Conservation (phyloP, 2,329 filamentous ascomycete species). For the Sordariomycetes sp. region DNA sequence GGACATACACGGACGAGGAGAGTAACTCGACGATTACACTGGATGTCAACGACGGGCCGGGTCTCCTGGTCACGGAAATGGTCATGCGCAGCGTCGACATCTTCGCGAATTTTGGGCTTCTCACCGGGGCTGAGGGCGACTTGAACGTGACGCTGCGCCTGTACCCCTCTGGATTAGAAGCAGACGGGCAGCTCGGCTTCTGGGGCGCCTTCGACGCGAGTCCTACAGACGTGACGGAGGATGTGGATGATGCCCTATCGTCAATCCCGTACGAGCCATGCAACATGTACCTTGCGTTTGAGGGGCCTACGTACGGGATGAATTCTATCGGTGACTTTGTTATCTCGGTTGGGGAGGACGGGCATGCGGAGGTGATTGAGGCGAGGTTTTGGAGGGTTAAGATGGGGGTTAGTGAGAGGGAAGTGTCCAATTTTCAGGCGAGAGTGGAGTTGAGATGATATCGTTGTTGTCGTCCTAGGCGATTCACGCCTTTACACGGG, state of each 20-base stretch:
- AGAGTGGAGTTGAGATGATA: background rate
- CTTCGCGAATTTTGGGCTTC: constrained; percentile 17
- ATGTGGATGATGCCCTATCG: background rate
- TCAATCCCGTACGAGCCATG: background rate
- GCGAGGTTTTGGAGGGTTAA: background rate
- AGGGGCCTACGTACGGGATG: background rate
- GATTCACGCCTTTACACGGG: background rate
- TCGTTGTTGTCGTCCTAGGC: too few species aligned
- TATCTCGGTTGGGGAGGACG: background rate
- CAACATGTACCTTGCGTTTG: background rate
- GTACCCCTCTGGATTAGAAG: constrained; percentile 14
- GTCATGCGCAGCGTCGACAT: constrained; percentile 25
- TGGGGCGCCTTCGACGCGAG: constrained; percentile 15
- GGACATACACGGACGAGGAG: constrained; percentile 21
- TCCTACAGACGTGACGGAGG: background rate
- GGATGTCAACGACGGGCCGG: constrained; percentile 21
- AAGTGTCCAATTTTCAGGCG: background rate
- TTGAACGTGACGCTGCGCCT: constrained; percentile 13
- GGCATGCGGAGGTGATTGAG: background rate
- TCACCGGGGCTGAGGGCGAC: constrained; percentile 9
- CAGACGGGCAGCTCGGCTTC: constrained; percentile 15
- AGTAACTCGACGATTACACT: constrained; percentile 26
- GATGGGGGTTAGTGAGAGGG: background rate
- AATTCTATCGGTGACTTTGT: constrained; percentile 3
- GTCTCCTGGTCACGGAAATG: constrained; percentile 23